These are phyloP conservation scores for Metroxylon sagu DNA, from an alignment of 176 grass and related monocot species.

Conservation along the genomic window DNA sequence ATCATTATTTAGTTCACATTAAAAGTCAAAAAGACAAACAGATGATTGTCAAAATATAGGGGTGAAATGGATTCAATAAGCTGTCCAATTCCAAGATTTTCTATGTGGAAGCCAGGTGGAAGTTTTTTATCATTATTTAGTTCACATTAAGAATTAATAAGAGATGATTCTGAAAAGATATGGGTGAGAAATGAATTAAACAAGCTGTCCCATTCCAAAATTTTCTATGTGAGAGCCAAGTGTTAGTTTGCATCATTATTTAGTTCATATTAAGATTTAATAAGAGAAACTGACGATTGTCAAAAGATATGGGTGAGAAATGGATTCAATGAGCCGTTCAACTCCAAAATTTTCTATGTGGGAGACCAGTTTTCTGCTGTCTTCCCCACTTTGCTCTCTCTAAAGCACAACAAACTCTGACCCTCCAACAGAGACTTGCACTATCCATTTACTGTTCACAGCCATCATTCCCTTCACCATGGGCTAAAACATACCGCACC, in stretches of 20 bases:
- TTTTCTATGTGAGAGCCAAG: background rate
- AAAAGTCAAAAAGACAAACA: too few relatives aligned
- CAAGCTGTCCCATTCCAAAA: background rate
- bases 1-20: too few relatives aligned
- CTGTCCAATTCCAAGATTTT: too few relatives aligned
- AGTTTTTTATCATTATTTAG: background rate
- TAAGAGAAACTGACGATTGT: background rate
- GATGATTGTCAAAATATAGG: too few relatives aligned
- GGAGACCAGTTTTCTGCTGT: background rate
- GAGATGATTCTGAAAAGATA: background rate
- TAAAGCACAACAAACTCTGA: slow-evolving; percentile 46
- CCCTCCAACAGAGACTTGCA: slow-evolving; percentile 45
- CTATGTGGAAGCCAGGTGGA: too few relatives aligned
- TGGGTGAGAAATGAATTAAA: background rate
- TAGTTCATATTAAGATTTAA: background rate
- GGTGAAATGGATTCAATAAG: too few relatives aligned
- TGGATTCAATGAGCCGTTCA: background rate
- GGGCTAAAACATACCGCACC: background rate
- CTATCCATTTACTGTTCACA: slow-evolving; percentile 21
- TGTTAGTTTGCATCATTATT: background rate
- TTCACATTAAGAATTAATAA: background rate
- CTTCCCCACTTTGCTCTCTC: slow-evolving; percentile 24
- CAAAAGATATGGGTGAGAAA: background rate
- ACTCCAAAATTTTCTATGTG: background rate
- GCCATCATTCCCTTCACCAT: slow-evolving; percentile 6